These are phyloP conservation scores for Tolypocladium nubicola DNA, from an alignment of 2,329 filamentous ascomycete species.

Conservation along the genomic window DNA sequence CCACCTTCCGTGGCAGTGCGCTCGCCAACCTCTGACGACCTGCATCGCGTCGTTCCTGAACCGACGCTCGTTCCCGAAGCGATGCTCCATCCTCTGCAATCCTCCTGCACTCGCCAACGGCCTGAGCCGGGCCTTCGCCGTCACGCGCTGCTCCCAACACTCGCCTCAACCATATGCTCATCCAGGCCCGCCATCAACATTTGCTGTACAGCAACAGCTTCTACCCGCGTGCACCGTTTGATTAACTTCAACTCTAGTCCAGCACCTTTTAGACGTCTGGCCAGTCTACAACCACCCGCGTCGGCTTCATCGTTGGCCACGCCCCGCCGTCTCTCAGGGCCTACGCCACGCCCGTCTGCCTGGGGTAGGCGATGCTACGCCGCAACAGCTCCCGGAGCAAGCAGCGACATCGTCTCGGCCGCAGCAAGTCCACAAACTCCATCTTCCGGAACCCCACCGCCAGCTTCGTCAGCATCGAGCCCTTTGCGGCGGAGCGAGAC, in stretches of 20 bases:
- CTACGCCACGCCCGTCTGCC: neutral
- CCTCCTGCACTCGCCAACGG: neutral
- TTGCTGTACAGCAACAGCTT: neutral
- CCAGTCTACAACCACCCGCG: neutral
- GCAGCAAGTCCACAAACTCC: constrained; percentile 44
- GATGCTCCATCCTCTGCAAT: neutral
- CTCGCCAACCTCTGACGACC: neutral
- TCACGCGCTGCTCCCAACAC: neutral
- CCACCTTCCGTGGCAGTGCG: neutral
- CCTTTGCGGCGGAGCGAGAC: constrained; percentile 40
- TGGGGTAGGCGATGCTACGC: constrained; percentile 31
- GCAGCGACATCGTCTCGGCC: constrained; percentile 30
- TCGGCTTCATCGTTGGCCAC: neutral
- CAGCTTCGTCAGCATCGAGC: constrained; percentile 36
- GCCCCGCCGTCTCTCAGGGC: neutral
- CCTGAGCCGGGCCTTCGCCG: neutral
- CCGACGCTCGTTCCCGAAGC: neutral
- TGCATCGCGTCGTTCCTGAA: neutral
- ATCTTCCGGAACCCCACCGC: constrained; percentile 27
- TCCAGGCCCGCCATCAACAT: neutral
- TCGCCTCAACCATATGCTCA: neutral
- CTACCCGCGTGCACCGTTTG: neutral
- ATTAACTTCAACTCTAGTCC: constrained; percentile 2
- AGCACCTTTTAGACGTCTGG: constrained; percentile 2
- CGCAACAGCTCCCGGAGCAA: constrained; percentile 34